phyloP scores from a whole-genome alignment of 2,329 filamentous ascomycete genomes.

The Cercospora nicotianae region DNA sequence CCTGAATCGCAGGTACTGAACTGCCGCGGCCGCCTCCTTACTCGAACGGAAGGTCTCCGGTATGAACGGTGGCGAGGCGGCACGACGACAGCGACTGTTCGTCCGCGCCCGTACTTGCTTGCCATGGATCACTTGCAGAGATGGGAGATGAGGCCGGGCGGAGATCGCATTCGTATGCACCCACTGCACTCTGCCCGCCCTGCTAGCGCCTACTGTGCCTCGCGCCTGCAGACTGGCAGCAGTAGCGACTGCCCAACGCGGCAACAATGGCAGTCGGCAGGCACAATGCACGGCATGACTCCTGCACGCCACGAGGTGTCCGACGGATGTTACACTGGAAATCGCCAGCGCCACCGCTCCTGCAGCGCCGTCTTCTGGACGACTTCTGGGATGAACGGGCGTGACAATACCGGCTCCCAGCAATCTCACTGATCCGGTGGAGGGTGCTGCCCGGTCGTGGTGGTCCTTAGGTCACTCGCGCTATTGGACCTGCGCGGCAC shows the following conservation, averaged over 20 bases:
- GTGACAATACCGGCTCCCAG: too few species aligned
- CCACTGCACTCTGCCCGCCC: background rate
- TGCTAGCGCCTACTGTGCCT: background rate
- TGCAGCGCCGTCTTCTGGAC: too few species aligned
- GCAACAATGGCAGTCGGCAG: too few species aligned
- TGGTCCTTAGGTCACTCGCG: background rate
- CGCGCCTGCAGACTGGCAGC: background rate
- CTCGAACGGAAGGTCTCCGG: background rate
- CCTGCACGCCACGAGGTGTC: too few species aligned
- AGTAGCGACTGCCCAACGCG: too few species aligned
- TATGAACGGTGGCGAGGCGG: background rate
- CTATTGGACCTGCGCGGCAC: too few species aligned
- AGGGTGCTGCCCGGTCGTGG: too few species aligned
- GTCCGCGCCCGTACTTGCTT: too few species aligned
- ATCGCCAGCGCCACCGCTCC: too few species aligned
- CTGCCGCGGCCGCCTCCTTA: background rate
- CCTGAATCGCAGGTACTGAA: background rate
- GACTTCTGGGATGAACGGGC: too few species aligned
- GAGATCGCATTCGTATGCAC: background rate
- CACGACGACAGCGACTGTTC: background rate
- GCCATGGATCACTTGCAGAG: background rate
- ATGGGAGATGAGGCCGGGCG: background rate
- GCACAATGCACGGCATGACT: too few species aligned
- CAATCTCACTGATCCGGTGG: background rate
- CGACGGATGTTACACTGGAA: too few species aligned